Evolutionary conservation across 2,329 filamentous ascomycete genomes (phyloP).

Genomic region (Phoma herbarum): DNA sequence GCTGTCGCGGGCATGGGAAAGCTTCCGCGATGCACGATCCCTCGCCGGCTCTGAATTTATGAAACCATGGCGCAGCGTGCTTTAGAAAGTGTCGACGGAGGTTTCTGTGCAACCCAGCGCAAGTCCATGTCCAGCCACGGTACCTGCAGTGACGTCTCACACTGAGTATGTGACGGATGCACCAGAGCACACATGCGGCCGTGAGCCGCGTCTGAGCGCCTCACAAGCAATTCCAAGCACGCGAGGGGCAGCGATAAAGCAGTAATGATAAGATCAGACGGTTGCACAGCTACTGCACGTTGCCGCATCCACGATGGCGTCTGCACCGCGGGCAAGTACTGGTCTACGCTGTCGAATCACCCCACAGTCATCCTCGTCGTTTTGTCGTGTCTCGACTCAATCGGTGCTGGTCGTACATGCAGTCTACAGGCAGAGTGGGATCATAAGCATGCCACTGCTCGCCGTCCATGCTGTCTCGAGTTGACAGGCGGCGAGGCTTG

Average conservation of each 20-base stretch:
- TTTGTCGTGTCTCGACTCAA: slow-evolving; percentile 10
- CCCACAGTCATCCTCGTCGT: slow-evolving; percentile 2
- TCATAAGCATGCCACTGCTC: slow-evolving; percentile 11
- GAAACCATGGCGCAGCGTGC: slow-evolving; percentile 6
- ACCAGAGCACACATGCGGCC: slow-evolving; percentile 10
- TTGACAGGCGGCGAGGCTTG: neutral
- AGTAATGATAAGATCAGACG: slow-evolving; percentile 9
- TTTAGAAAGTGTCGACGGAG: neutral
- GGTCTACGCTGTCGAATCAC: slow-evolving; percentile 5
- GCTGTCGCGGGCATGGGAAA: slow-evolving; percentile 25
- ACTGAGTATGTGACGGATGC: slow-evolving; percentile 2
- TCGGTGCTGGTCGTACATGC: slow-evolving; percentile 6
- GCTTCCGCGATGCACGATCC: slow-evolving; percentile 27
- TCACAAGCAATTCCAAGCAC: slow-evolving; percentile 8
- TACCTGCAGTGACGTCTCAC: slow-evolving; percentile 18
- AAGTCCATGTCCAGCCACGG: neutral
- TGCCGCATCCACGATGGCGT: slow-evolving; percentile 17
- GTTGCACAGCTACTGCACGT: slow-evolving; percentile 18
- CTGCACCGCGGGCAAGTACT: slow-evolving; percentile 7
- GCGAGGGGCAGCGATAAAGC: slow-evolving; percentile 9
- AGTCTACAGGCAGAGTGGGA: neutral
- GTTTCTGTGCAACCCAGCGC: slow-evolving; percentile 1
- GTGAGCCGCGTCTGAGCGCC: slow-evolving; percentile 5
- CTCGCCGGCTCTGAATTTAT: slow-evolving; percentile 2
- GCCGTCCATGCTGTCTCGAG: neutral